phyloP scores from a whole-genome alignment of 148 eudicot species.

The Selenicereus undatus region DNA sequence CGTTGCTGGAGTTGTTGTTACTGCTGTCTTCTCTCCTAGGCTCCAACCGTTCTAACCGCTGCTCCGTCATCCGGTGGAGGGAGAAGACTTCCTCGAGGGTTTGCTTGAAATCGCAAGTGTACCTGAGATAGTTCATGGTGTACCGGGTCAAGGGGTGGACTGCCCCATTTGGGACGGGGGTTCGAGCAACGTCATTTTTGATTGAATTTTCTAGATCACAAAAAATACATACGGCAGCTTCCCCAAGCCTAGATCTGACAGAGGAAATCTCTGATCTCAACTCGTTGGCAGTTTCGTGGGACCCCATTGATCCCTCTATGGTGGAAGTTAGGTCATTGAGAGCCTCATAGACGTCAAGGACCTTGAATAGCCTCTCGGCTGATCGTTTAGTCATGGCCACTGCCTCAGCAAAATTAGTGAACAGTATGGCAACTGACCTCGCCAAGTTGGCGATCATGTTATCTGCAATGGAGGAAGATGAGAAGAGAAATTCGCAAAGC shows the following conservation, averaged over 20 bases:
- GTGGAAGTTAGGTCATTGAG: constrained; percentile 35
- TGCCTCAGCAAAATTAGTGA: constrained; percentile 72
- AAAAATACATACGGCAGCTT: constrained; percentile 53
- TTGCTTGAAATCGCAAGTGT: constrained; percentile 67
- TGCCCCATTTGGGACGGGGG: constrained; percentile 68
- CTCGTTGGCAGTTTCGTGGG: constrained; percentile 31
- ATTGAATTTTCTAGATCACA: constrained; percentile 72
- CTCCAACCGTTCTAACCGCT: constrained; percentile 1
- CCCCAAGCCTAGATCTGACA: constrained; percentile 44
- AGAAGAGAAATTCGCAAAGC: constrained; percentile 30
- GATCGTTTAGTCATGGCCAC: constrained; percentile 52
- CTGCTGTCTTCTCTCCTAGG: constrained; percentile 19
- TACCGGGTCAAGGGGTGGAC: constrained; percentile 86
- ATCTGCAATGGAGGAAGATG: constrained; percentile 21
- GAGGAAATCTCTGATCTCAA: constrained; percentile 41
- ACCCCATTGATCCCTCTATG: constrained; percentile 15
- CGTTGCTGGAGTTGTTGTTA: background rate
- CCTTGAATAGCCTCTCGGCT: constrained; percentile 74
- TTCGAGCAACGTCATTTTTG: constrained; percentile 49
- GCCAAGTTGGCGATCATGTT: constrained; percentile 40
- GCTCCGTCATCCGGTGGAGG: constrained; percentile 26
- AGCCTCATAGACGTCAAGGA: constrained; percentile 71
- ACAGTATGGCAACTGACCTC: constrained; percentile 39
- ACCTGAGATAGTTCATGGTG: constrained; percentile 71
- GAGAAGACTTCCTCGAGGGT: constrained; percentile 55